A percentile compares a stretch with the other conserved stretches of the same genome.
phyloP scores from a whole-genome alignment of 768 basidiomycete species.

The Lactifluus hygrophoroides region DNA sequence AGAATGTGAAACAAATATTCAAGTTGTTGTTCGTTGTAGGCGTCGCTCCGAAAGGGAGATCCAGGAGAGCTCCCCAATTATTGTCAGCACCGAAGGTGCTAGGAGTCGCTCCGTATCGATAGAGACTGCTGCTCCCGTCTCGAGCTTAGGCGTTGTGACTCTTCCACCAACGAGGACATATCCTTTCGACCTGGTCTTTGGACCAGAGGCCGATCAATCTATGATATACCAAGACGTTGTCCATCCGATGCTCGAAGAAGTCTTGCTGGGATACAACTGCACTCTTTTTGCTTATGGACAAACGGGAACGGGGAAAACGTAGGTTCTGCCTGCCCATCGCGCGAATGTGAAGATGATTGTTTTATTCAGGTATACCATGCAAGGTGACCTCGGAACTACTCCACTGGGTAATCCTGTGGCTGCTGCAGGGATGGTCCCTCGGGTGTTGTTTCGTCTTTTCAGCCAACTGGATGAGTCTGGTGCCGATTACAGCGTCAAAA shows the following conservation, averaged over 20 bases:
- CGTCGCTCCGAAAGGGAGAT: slow-evolving; percentile 81
- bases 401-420: slow-evolving; percentile 82
- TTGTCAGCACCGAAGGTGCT: slow-evolving; percentile 70
- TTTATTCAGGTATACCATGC: slow-evolving; percentile 81
- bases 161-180: slow-evolving; percentile 79
- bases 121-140: slow-evolving; percentile 62
- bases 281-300: slow-evolving; percentile 97
- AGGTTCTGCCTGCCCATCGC: slow-evolving; percentile 26
- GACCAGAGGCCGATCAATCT: slow-evolving; percentile 92
- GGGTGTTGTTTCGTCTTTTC: slow-evolving; percentile 86
- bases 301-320: slow-evolving; percentile 99
- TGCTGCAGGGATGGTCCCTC: slow-evolving; percentile 93
- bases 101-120: slow-evolving; percentile 71
- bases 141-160: slow-evolving; percentile 64
- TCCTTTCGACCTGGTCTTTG: slow-evolving; percentile 92
- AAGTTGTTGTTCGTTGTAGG: slow-evolving; percentile 87
- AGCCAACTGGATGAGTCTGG: slow-evolving; percentile 70
- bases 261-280: slow-evolving; percentile 94
- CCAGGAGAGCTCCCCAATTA: slow-evolving; percentile 78
- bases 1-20: slow-evolving; percentile 77
- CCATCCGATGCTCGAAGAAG: slow-evolving; percentile 85
- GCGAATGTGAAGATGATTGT: neutral
- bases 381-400: slow-evolving; percentile 80
- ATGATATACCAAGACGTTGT: slow-evolving; percentile 94
- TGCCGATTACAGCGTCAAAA: slow-evolving; percentile 84